Base-by-base conservation (phyloP, 75 land plant species). In the Sequoiadendron giganteum region DNA sequence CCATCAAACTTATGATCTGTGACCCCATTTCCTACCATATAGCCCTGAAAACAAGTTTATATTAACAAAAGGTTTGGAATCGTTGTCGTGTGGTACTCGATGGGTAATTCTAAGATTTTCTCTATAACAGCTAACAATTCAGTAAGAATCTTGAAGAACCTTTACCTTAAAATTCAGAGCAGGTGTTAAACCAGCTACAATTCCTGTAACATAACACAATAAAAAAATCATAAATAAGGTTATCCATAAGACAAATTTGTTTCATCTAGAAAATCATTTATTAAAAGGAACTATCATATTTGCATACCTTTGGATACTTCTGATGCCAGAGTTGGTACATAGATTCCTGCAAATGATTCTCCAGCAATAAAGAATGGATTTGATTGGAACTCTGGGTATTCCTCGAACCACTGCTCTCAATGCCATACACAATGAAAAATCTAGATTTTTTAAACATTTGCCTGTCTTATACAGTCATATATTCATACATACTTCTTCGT, bases 331-430 rank as follows among this genome's bases (percentile, higher is more conserved):
- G 96, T 96, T 21, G 99, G 99, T 38, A 98, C 95, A 88, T 96
- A 96, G 40, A 96, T 89, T 65, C 99, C 99, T 39, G 97, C 98
- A 91, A 94, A 98, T 42, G 99, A 98, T 85, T 98, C 99, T 13
- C 99, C 99, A 30, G 95, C 45, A 42, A 98, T 92, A 80, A 90
- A 97, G 89, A 97, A 94, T 55, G 95, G 93, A 85, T 96, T 96
- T 34, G 73, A 36, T n/a, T 85, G 86, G 86, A 93, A 98, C 90
- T 98, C 99, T 45, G 97, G 94, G 78, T 93, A 98, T 65, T 86
- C 85, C 55, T 94, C 87, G 82, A 95, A 94, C 99, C 99, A 98
- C 99, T 98, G 92, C 40, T 85, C 42, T 18, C 49, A 47, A 36
- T 19, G 32, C 21, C 9, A 47, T 1, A n/a, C 32, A 45, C 61